These are phyloP conservation scores for Westerdykella sp. DNA, from an alignment of 2,329 filamentous ascomycete genomes.

Conservation along the genomic window DNA sequence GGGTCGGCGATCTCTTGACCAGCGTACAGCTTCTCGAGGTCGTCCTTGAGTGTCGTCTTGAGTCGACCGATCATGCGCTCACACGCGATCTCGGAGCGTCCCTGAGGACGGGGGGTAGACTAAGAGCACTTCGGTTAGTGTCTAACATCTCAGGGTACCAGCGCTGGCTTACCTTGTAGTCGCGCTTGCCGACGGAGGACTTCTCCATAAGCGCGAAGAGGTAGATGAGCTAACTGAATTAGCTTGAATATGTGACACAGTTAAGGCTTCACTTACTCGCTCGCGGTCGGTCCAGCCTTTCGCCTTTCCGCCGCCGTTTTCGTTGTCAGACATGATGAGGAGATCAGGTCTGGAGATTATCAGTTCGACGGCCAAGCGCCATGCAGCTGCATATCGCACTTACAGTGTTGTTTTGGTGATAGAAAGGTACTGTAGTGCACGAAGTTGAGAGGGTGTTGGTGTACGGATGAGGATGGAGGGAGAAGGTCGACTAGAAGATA, in stretches of 20 bases:
- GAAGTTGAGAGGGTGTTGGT: no score
- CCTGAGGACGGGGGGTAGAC: conserved; percentile 14
- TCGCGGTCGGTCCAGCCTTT: background rate
- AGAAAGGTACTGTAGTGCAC: no score
- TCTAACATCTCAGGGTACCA: no score
- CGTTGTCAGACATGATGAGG: background rate
- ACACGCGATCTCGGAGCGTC: conserved; percentile 15
- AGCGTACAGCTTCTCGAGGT: conserved; percentile 12
- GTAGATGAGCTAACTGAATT: background rate
- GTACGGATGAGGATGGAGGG: no score
- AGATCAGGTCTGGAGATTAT: no score
- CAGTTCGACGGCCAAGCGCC: no score
- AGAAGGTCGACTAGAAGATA: no score
- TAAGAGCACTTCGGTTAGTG: background rate
- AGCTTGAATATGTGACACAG: background rate
- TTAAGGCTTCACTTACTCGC: background rate
- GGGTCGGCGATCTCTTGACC: conserved; percentile 1
- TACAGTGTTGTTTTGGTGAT: no score
- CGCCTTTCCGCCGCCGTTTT: background rate
- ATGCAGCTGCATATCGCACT: no score
- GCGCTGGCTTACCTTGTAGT: conserved; percentile 1
- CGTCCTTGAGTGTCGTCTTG: conserved; percentile 19
- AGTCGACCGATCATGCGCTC: conserved; percentile 18
- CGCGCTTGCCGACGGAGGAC: background rate
- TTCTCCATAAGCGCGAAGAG: conserved; percentile 2